Evolutionary conservation across 2,329 filamentous ascomycete species (phyloP), one percentile per base, ranked within the genome.

Genomic region (Coniella vitis): DNA sequence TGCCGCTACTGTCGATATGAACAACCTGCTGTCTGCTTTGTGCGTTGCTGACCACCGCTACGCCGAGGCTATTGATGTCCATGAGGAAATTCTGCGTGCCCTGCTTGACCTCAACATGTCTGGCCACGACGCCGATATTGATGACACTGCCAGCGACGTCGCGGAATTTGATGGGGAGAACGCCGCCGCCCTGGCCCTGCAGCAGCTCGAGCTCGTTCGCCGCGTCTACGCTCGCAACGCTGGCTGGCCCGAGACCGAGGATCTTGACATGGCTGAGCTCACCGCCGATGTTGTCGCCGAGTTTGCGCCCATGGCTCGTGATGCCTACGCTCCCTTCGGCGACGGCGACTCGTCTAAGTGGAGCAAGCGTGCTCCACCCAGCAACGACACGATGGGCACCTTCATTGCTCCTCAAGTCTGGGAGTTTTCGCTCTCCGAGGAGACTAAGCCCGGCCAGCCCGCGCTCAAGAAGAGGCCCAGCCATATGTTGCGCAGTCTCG

Each of bases 1-100:
- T 20, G 51, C 51, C 44, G 51, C 51, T 22, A 53, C 51, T 35
- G 51, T 53, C 39, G 51, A 53, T 44, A 51, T 51, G 48, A 53
- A 51, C 51, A 53, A 53, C 51, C 51, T 53, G 21, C 48, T 53
- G 22, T 53, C 51, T 14, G 49, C 51, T 22, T 40, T 53, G 22
- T 51, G 45, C 16, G 51, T 53, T 34, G 38, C 48, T n/a, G 51
- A 53, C 45, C 36, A 21, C 32, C 48, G 51, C 31, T 53, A 51
- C 20, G 40, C 51, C n/a, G 51, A 53, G 22, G 51, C 51, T 13
- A 40, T 53, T 16, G 51, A 53, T 13, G 48, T 53, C 29, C 51
- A 53, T 45, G 48, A 53, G 48, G 51, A 53, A 25, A 53, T 53
- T 29, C 48, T 53, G 32, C 51, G 51, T 12, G 51, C 51, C 8